phyloP scores from a whole-genome alignment of 2,329 filamentous ascomycete species.

The Colletotrichum sp. region DNA sequence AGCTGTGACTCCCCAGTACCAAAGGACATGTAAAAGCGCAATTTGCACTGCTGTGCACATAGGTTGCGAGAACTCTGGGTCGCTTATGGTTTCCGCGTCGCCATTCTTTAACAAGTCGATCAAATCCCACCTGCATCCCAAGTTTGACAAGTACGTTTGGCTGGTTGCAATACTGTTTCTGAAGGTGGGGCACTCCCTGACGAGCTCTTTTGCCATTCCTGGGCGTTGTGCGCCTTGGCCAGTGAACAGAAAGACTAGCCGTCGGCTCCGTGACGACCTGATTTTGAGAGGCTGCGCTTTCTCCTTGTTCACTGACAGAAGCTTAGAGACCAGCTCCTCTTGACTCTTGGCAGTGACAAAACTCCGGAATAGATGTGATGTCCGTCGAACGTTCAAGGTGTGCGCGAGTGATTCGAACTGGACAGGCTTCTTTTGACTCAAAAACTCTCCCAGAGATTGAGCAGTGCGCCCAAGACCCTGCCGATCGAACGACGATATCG shows the following conservation, averaged over 20 bases:
- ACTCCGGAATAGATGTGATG: not conserved
- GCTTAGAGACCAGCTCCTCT: not conserved
- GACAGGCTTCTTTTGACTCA: not conserved
- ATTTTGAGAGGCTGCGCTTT: not conserved
- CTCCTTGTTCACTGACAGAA: slow-evolving; percentile 3
- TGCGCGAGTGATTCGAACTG: not conserved
- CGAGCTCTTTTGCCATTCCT: slow-evolving; percentile 35
- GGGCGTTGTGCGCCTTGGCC: slow-evolving; percentile 37
- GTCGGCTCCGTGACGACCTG: not conserved
- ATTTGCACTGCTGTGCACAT: slow-evolving; percentile 36
- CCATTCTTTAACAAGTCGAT: not conserved
- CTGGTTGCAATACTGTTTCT: slow-evolving; percentile 7
- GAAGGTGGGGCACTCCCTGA: slow-evolving; percentile 29
- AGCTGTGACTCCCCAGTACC: slow-evolving; percentile 34
- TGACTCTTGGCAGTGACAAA: slow-evolving; percentile 21
- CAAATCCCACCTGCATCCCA: not conserved
- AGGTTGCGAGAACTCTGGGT: slow-evolving; percentile 33
- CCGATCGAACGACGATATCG: not conserved
- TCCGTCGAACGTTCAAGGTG: not conserved
- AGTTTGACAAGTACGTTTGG: not conserved
- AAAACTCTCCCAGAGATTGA: not conserved
- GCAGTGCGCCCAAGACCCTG: not conserved
- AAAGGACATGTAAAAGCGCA: slow-evolving; percentile 29
- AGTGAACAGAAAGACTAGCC: slow-evolving; percentile 32
- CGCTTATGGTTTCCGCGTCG: not conserved